Evolutionary conservation across 306 rosid species (phyloP).

Genomic region (Oemleria cerasiformis): DNA sequence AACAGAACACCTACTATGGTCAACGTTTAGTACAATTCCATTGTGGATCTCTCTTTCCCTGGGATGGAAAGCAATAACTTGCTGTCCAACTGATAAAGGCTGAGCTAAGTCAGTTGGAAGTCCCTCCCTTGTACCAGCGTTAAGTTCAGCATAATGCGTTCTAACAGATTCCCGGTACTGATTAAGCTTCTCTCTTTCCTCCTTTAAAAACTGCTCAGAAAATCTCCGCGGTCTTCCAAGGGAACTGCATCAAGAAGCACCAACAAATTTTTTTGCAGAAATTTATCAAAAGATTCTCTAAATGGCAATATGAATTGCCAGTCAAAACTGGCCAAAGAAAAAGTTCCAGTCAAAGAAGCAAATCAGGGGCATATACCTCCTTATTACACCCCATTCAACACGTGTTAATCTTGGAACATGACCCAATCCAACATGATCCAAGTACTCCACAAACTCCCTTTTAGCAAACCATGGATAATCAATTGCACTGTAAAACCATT

Average conservation of each 20-base stretch:
- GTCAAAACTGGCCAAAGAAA: neutral
- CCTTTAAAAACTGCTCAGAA: slow-evolving; percentile 75
- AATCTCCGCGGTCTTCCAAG: slow-evolving; percentile 93
- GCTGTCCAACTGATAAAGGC: slow-evolving; percentile 85
- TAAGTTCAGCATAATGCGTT: slow-evolving; percentile 79
- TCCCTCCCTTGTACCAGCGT: slow-evolving; percentile 76
- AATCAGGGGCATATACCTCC: slow-evolving; percentile 58
- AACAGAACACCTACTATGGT: slow-evolving; percentile 60
- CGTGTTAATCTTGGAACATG: slow-evolving; percentile 92
- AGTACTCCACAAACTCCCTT: slow-evolving; percentile 88
- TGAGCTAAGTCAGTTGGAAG: slow-evolving; percentile 87
- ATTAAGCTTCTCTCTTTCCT: slow-evolving; percentile 82
- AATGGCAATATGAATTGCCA: slow-evolving; percentile 17
- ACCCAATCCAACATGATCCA: slow-evolving; percentile 92
- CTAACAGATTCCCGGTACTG: slow-evolving; percentile 88
- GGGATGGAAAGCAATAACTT: slow-evolving; percentile 77
- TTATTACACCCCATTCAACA: slow-evolving; percentile 95
- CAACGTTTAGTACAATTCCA: slow-evolving; percentile 77
- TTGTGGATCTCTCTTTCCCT: slow-evolving; percentile 72
- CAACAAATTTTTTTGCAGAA: slow-evolving; percentile 11
- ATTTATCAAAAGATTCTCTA: slow-evolving; percentile 21
- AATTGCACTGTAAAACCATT: slow-evolving; percentile 96
- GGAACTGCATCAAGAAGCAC: slow-evolving; percentile 63
- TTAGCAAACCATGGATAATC: slow-evolving; percentile 97
- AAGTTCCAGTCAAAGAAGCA: slow-evolving; percentile 23